These are phyloP conservation scores for Helotiales sp. DNA, from an alignment of 2,329 filamentous ascomycete species.

Conservation along the genomic window DNA sequence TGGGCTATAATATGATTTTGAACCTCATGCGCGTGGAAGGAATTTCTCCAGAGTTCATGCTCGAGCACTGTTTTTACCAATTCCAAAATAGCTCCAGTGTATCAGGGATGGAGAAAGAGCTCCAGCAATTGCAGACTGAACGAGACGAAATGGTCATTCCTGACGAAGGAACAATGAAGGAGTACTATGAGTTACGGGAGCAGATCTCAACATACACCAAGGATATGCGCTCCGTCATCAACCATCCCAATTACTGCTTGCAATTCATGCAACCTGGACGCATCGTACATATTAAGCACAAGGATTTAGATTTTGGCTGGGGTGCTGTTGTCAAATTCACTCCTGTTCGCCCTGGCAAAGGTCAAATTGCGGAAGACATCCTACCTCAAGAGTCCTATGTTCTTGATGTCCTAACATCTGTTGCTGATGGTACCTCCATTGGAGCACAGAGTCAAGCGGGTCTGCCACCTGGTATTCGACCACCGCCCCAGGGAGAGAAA, in stretches of 20 bases:
- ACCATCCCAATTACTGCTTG: constrained; percentile 83
- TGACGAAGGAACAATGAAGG: constrained; percentile 85
- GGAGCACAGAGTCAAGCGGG: constrained; percentile 62
- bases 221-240: constrained; percentile 90
- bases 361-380: constrained; percentile 64
- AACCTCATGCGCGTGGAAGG: constrained; percentile 97
- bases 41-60: constrained; percentile 98
- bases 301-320: constrained; percentile 87
- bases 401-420: constrained; percentile 75
- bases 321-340: constrained; percentile 80
- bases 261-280: constrained; percentile 87
- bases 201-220: constrained; percentile 80
- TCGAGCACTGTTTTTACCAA: constrained; percentile 97
- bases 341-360: constrained; percentile 64
- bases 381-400: constrained; percentile 76
- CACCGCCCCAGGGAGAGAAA: constrained; percentile 61
- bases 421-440: constrained; percentile 53
- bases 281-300: constrained; percentile 80
- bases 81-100: constrained; percentile 95
- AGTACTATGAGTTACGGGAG: constrained; percentile 89
- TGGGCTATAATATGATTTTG: constrained; percentile 99
- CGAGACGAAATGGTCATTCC: constrained; percentile 73
- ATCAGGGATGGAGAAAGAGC: constrained; percentile 77
- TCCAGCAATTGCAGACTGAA: constrained; percentile 76
- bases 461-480: constrained; percentile 61